These are phyloP conservation scores for Phaeophleospora eucalypticola DNA, from an alignment of 2,329 filamentous ascomycete genomes.

Conservation along the genomic window DNA sequence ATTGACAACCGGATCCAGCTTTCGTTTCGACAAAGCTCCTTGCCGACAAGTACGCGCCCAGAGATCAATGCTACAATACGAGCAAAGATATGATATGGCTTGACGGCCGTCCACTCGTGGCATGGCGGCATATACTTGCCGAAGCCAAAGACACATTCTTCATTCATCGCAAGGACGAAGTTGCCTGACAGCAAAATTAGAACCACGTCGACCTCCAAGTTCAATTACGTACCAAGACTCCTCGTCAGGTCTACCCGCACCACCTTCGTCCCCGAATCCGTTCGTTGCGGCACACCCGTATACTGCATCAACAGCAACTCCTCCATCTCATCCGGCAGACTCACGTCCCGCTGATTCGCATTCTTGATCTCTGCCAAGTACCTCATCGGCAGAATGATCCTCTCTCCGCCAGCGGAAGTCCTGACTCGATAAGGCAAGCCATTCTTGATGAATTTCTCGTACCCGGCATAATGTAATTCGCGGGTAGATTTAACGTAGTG, in stretches of 20 bases:
- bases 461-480: constrained; percentile 11
- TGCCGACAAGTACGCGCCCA: constrained; percentile 12
- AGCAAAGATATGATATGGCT: constrained; percentile 11
- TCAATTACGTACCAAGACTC: constrained; percentile 1
- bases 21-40: constrained; percentile 10
- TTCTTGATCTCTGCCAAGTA: constrained; percentile 13
- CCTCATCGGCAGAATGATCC: constrained; percentile 10
- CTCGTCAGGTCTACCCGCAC: constrained; percentile 12
- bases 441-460: constrained; percentile 7
- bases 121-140: constrained; percentile 7
- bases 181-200: constrained; percentile 3
- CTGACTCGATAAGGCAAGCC: constrained; percentile 6
- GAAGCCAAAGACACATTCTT: constrained; percentile 12
- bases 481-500: constrained; percentile 13
- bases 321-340: constrained; percentile 14
- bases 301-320: constrained; percentile 13
- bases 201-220: not conserved
- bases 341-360: constrained; percentile 6
- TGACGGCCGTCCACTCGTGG: constrained; percentile 9
- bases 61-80: constrained; percentile 13
- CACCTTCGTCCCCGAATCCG: constrained; percentile 14
- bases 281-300: constrained; percentile 13
- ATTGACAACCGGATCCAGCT: constrained; percentile 12
- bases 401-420: constrained; percentile 12
- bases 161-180: constrained; percentile 12